Conservation (phyloP, 1,284 basidiomycete genomes). For the Leucoagaricus sp. region DNA sequence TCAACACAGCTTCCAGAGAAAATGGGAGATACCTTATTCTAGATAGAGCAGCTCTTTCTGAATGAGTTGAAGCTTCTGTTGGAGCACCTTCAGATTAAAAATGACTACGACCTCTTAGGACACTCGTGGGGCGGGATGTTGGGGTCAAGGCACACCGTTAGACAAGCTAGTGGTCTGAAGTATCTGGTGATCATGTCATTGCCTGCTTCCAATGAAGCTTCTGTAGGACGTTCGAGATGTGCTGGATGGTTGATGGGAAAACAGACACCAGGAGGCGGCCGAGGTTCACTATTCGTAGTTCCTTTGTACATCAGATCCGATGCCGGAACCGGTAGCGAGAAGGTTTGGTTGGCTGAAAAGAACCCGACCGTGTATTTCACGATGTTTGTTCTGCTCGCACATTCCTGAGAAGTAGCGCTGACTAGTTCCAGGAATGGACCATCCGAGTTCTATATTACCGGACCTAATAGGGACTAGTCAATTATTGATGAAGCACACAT, state of each 20-base stretch:
- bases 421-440: slow-evolving; percentile 21
- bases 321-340: slow-evolving; percentile 22
- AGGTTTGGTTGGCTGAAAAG: slow-evolving; percentile 18
- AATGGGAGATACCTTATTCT: slow-evolving; percentile 33
- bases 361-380: slow-evolving; percentile 26
- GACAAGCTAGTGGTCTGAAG: slow-evolving; percentile 40
- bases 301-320: slow-evolving; percentile 28
- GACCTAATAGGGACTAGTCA: slow-evolving; percentile 22
- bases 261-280: slow-evolving; percentile 26
- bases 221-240: slow-evolving; percentile 26
- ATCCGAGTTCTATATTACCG: slow-evolving; percentile 22
- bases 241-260: slow-evolving; percentile 25
- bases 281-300: slow-evolving; percentile 27
- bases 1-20: slow-evolving; percentile 23
- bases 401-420: slow-evolving; percentile 13
- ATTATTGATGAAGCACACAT: slow-evolving; percentile 19
- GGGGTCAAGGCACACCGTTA: slow-evolving; percentile 34
- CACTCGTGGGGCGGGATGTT: slow-evolving; percentile 58
- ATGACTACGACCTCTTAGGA: slow-evolving; percentile 43
- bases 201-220: slow-evolving; percentile 32
- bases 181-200: slow-evolving; percentile 39
- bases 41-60: slow-evolving; percentile 49
- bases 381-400: slow-evolving; percentile 20
- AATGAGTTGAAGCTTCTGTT: slow-evolving; percentile 50
- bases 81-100: slow-evolving; percentile 35